Conservation (phyloP, 83 land plant species). For the Diphasiastrum complanatum region DNA sequence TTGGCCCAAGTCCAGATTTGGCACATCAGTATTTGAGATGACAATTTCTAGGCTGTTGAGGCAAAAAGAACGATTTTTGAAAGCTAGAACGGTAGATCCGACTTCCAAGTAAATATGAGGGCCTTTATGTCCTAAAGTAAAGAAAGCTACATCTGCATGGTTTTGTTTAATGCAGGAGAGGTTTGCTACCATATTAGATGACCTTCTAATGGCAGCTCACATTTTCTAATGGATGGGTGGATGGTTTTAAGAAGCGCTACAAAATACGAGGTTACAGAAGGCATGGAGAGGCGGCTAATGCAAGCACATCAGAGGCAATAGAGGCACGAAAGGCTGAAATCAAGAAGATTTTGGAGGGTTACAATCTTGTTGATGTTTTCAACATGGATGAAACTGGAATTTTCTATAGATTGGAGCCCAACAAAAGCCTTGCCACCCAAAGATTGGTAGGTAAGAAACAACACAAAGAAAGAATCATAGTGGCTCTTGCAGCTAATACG, state of each 20-base stretch:
- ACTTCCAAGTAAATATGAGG: neutral
- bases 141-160: slow-evolving; percentile 12
- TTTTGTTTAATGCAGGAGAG: neutral
- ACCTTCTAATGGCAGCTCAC: neutral
- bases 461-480: slow-evolving; percentile 1
- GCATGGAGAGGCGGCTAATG: neutral
- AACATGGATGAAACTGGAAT: slow-evolving; percentile 10
- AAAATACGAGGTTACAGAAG: neutral
- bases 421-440: neutral
- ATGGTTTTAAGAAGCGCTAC: neutral
- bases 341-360: neutral
- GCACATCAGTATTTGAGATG: neutral
- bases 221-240: slow-evolving; percentile 13
- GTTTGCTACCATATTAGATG: neutral
- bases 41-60: neutral
- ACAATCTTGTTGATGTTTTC: slow-evolving; percentile 3
- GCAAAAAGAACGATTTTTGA: neutral
- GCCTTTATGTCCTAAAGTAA: neutral
- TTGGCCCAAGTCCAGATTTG: neutral
- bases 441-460: neutral
- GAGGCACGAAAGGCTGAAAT: neutral
- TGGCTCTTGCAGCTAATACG: neutral
- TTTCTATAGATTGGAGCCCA: slow-evolving; percentile 1
- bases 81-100: neutral
- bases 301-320: neutral